A percentile compares a stretch with the other conserved stretches of the same genome.
These are phyloP conservation scores for Trametes maxima DNA, from an alignment of 768 basidiomycete species.

Conservation along the genomic window DNA sequence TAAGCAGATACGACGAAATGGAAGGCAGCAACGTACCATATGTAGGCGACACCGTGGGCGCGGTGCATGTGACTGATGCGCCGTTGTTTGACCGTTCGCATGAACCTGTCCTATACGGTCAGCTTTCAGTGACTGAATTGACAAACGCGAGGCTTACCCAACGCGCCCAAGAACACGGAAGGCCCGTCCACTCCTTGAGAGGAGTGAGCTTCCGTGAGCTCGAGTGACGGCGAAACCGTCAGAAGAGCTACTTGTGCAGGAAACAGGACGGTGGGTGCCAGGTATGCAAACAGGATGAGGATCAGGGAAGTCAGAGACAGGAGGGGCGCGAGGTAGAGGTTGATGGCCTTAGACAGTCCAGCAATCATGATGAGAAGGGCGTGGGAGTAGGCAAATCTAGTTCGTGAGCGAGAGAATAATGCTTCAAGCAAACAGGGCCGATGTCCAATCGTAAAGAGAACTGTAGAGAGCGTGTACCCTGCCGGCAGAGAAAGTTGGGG, in stretches of 20 bases:
- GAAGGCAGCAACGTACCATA: conserved; percentile 51
- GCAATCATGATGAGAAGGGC: conserved; percentile 57
- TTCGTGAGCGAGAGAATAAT: not conserved
- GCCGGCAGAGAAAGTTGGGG: conserved; percentile 21
- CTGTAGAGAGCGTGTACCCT: conserved; percentile 18
- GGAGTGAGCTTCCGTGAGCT: conserved; percentile 37
- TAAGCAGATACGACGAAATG: not conserved
- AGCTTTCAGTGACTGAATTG: conserved; percentile 4
- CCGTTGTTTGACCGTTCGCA: conserved; percentile 56
- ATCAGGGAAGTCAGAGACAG: conserved; percentile 67
- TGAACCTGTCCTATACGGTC: conserved; percentile 51
- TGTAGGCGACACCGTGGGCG: conserved; percentile 52
- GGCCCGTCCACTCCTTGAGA: conserved; percentile 58
- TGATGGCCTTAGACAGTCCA: conserved; percentile 67
- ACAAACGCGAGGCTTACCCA: conserved; percentile 50
- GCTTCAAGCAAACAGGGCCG: conserved; percentile 1
- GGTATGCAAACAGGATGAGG: conserved; percentile 64
- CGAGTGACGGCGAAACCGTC: conserved; percentile 59
- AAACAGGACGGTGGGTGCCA: conserved; percentile 66
- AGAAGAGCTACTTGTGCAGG: conserved; percentile 65
- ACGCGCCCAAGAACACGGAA: conserved; percentile 61
- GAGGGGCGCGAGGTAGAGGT: conserved; percentile 67
- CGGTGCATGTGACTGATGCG: conserved; percentile 57
- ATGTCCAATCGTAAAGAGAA: not conserved
- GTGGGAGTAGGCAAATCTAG: not conserved